Percentiles rank a stretch among this genome's conserved stretches.
phyloP scores from a whole-genome alignment of 345 rosid genomes.

The Pelargonium nanum region DNA sequence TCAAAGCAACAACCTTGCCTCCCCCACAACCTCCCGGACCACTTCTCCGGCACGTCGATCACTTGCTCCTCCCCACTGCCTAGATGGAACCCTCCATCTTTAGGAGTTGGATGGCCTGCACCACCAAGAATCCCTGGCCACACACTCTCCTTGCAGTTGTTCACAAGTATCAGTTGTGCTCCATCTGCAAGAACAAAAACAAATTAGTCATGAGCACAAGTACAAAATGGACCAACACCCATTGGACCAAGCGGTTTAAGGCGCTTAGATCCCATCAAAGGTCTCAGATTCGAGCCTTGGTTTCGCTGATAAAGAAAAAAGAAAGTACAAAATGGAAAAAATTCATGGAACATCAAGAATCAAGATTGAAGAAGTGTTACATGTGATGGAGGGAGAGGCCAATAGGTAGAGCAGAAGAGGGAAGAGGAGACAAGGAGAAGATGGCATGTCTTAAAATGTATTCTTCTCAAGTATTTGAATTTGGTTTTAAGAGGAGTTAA shows the following conservation, averaged over 20 bases:
- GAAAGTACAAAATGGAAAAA: too few species aligned
- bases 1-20: slow-evolving; percentile 72
- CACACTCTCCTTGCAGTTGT: slow-evolving; percentile 66
- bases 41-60: slow-evolving; percentile 54
- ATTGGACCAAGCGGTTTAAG: too few species aligned
- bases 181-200: slow-evolving; percentile 33
- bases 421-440: slow-evolving; percentile 15
- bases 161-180: slow-evolving; percentile 60
- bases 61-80: slow-evolving; percentile 58
- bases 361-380: slow-evolving; percentile 21
- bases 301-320: too few species aligned
- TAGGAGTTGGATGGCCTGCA: slow-evolving; percentile 47
- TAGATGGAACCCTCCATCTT: slow-evolving; percentile 58
- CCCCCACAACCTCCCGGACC: slow-evolving; percentile 86
- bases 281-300: too few species aligned
- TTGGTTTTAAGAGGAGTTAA: neutral
- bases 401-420: slow-evolving; percentile 21
- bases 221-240: neutral
- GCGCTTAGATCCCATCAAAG: too few species aligned
- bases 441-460: slow-evolving; percentile 19
- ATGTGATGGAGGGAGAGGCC: slow-evolving; percentile 14
- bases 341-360: too few species aligned
- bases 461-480: too few species aligned
- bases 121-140: slow-evolving; percentile 85
- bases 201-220: neutral